Conservation (phyloP, 306 rosid genomes). For the Prunus persica region Prunus_persica_NCBIv2 NC_034015.1:17189001-17189500, state of each 20-base stretch:
- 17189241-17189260: slow-evolving; percentile 28
- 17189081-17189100: background rate
- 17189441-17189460: slow-evolving; percentile 18
- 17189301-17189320: slow-evolving; percentile 85
- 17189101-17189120: background rate
- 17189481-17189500: slow-evolving; percentile 77
- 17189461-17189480: slow-evolving; percentile 94
- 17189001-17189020: too few species aligned
- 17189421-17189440: slow-evolving; percentile 6
- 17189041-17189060: too few species aligned
- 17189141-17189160: background rate
- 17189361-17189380: slow-evolving; percentile 14
- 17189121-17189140: background rate
- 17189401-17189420: slow-evolving; percentile 4
- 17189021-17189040: too few species aligned
- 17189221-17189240: too few species aligned
- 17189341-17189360: background rate
- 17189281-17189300: slow-evolving; percentile 56
- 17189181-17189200: background rate
- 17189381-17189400: slow-evolving; percentile 17
- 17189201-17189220: too few species aligned
- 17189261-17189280: slow-evolving; percentile 62
- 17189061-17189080: too few species aligned
- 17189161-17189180: background rate
- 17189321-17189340: slow-evolving; percentile 36